Percentiles rank a stretch among this genome's conserved stretches.
Evolutionary conservation across 2,329 filamentous ascomycete genomes (phyloP).

Genomic region (Nemania serpens): DNA sequence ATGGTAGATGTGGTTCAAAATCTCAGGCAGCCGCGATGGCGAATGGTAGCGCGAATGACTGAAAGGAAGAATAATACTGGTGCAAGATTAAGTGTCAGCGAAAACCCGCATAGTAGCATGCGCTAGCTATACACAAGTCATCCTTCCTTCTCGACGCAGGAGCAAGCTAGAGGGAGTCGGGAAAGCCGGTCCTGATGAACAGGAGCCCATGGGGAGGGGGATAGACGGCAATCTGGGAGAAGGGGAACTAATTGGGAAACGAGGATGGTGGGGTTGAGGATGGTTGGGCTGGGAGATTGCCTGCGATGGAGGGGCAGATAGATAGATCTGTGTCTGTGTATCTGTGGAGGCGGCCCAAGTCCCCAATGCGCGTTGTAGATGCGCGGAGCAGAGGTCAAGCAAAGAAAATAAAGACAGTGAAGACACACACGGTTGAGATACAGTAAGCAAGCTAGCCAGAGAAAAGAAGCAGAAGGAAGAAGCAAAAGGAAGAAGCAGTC

Average conservation of each 20-base stretch:
- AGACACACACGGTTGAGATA: not conserved
- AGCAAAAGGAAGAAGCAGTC: not conserved
- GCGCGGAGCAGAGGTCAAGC: not conserved
- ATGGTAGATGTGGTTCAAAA: not conserved
- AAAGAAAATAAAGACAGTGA: too few species aligned
- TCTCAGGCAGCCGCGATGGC: not conserved
- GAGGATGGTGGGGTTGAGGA: constrained; percentile 9
- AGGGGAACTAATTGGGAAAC: not conserved
- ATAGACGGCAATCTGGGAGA: not conserved
- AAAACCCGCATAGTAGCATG: not conserved
- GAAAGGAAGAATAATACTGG: constrained; percentile 6
- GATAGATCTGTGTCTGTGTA: not conserved
- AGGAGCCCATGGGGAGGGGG: not conserved
- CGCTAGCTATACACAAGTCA: not conserved
- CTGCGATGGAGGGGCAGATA: constrained; percentile 18
- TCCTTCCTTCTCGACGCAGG: not conserved
- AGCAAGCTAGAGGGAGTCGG: not conserved
- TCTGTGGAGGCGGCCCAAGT: not conserved
- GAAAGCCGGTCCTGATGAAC: not conserved
- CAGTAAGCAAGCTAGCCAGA: not conserved
- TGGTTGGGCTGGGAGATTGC: constrained; percentile 1
- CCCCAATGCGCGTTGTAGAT: not conserved
- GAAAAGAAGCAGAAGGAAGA: too few species aligned
- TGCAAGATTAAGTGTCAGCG: constrained; percentile 15
- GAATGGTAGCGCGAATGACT: not conserved